These are phyloP conservation scores for Termitomyces sp. DNA, from an alignment of 768 basidiomycete genomes.

Conservation along the genomic window DNA sequence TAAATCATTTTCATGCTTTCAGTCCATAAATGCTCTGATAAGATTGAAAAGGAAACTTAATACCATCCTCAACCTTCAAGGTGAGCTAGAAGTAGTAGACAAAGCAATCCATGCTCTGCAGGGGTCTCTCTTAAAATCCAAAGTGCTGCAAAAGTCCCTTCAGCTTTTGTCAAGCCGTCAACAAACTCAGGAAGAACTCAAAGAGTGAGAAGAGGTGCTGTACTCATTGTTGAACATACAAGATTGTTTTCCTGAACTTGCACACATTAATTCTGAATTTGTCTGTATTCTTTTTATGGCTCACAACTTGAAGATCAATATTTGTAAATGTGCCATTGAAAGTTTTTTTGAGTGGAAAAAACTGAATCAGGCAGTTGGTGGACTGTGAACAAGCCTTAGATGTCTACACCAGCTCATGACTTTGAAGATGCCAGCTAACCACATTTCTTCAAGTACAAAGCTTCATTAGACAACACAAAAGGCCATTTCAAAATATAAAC, in stretches of 20 bases:
- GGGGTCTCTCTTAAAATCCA: not conserved
- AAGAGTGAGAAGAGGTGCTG: constrained; percentile 23
- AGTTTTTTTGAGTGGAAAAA: constrained; percentile 35
- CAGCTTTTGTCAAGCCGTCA: constrained; percentile 17
- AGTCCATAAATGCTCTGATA: too few relatives aligned
- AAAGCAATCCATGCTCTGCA: constrained; percentile 13
- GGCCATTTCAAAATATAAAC: constrained; percentile 26
- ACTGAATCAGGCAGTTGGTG: constrained; percentile 27
- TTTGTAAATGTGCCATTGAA: constrained; percentile 27
- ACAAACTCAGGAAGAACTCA: constrained; percentile 15
- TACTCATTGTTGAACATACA: constrained; percentile 32
- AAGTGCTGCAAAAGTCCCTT: constrained; percentile 2
- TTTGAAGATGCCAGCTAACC: not conserved
- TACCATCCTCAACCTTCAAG: not conserved
- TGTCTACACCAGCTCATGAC: constrained; percentile 9
- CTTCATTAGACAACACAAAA: constrained; percentile 28
- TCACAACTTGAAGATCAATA: constrained; percentile 35
- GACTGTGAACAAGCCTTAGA: constrained; percentile 27
- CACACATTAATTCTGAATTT: constrained; percentile 24
- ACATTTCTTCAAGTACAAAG: constrained; percentile 26
- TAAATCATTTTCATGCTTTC: too few relatives aligned
- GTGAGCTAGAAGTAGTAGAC: constrained; percentile 9
- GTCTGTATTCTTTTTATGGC: constrained; percentile 28
- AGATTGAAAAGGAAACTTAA: constrained; percentile 14
- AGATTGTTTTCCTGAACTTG: constrained; percentile 27